A percentile compares a stretch with the other conserved stretches of the same genome.
Evolutionary conservation across 2,329 filamentous ascomycete species (phyloP).

Genomic region (Macrophomina phaseolina): DNA sequence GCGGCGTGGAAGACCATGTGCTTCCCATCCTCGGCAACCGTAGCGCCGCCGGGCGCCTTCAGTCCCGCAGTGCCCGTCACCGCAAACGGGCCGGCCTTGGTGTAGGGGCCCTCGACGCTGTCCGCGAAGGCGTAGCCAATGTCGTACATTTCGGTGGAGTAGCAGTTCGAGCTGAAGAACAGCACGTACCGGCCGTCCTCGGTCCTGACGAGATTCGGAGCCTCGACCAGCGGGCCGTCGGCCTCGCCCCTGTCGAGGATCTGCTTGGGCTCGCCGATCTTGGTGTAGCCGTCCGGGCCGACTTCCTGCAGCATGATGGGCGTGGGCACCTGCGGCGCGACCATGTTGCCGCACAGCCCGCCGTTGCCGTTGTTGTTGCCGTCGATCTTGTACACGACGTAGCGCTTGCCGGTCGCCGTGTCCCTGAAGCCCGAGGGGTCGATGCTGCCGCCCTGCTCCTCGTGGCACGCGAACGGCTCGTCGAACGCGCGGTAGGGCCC

Average conservation of each 20-base stretch:
- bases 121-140: conserved; percentile 63
- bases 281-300: conserved; percentile 57
- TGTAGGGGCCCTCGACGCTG: conserved; percentile 33
- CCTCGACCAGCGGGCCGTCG: conserved; percentile 66
- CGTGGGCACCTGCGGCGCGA: conserved; percentile 51
- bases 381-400: conserved; percentile 70
- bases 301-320: conserved; percentile 65
- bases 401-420: conserved; percentile 55
- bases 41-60: conserved; percentile 30
- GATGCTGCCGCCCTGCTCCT: conserved; percentile 61
- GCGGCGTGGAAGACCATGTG: conserved; percentile 26
- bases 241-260: conserved; percentile 53
- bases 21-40: conserved; percentile 24
- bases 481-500: conserved; percentile 61
- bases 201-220: conserved; percentile 60
- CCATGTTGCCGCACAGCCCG: conserved; percentile 55
- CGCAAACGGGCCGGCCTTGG: conserved; percentile 27
- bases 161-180: conserved; percentile 69
- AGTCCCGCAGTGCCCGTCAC: conserved; percentile 28
- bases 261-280: conserved; percentile 56
- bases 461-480: conserved; percentile 58
- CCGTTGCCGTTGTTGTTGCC: conserved; percentile 61
- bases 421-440: conserved; percentile 67
- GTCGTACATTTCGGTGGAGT: conserved; percentile 60
- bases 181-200: conserved; percentile 61